These are phyloP conservation scores for Candida nanaspora DNA, from an alignment of 805 yeast species.

Conservation along the genomic window DNA sequence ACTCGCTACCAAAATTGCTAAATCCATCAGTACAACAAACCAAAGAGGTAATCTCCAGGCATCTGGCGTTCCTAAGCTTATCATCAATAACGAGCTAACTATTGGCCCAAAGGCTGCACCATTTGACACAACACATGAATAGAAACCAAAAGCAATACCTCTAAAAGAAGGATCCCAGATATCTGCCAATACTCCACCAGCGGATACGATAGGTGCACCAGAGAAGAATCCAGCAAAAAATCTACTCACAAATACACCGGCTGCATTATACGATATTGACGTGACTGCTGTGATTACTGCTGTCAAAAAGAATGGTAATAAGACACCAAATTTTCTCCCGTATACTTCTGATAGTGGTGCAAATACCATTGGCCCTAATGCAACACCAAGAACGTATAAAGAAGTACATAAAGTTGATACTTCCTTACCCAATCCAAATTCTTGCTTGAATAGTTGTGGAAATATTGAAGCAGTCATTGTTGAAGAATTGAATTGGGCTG, in stretches of 20 bases:
- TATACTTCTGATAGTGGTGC: conserved; percentile 50
- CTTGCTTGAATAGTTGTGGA: conserved; percentile 12
- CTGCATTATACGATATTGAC: conserved; percentile 43
- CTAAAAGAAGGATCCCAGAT: conserved; percentile 41
- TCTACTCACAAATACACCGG: conserved; percentile 44
- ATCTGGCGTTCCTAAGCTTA: conserved; percentile 28
- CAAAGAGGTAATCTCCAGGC: conserved; percentile 58
- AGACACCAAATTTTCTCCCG: conserved; percentile 36
- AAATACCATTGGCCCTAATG: conserved; percentile 60
- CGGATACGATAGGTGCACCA: conserved; percentile 51
- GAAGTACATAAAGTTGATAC: conserved; percentile 49
- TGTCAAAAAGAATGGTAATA: conserved; percentile 33
- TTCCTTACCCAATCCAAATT: conserved; percentile 36
- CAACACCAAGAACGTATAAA: conserved; percentile 58
- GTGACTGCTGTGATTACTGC: conserved; percentile 40
- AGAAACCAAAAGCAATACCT: conserved; percentile 47
- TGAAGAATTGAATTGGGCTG: conserved; percentile 46
- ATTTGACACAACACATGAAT: conserved; percentile 41
- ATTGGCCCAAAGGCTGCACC: conserved; percentile 73
- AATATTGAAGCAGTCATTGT: conserved; percentile 31
- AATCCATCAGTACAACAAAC: conserved; percentile 36
- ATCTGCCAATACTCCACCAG: conserved; percentile 57
- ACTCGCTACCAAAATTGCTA: conserved; percentile 25
- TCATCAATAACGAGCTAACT: conserved; percentile 38
- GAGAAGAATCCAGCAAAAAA: conserved; percentile 56